Conservation (phyloP, 495 filamentous ascomycete species). For the Penicillium desertorum region DNA sequence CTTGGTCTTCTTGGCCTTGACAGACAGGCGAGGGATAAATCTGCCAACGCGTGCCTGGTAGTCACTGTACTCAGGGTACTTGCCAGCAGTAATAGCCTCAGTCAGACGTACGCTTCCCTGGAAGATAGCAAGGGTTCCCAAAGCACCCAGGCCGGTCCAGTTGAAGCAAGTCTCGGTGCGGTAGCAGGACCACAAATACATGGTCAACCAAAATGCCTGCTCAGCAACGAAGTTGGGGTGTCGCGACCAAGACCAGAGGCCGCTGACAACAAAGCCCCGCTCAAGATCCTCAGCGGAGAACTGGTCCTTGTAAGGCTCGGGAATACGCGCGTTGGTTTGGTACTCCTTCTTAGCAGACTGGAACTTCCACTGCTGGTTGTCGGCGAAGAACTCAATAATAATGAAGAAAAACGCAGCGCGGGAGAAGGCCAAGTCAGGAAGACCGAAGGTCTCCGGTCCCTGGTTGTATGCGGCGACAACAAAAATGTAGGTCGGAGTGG, state of each 20-base stretch:
- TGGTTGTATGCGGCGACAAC: constrained; percentile 55
- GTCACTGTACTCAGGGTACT: constrained; percentile 84
- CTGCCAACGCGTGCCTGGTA: constrained; percentile 82
- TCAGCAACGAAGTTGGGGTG: constrained; percentile 96
- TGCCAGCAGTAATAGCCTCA: constrained; percentile 71
- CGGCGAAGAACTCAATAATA: constrained; percentile 74
- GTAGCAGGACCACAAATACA: constrained; percentile 86
- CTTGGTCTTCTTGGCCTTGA: constrained; percentile 39
- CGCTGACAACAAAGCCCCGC: constrained; percentile 82
- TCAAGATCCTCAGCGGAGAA: constrained; percentile 73
- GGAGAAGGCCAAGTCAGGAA: constrained; percentile 67
- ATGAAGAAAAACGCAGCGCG: constrained; percentile 67
- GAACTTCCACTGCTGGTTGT: constrained; percentile 93
- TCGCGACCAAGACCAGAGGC: constrained; percentile 80
- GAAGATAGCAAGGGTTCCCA: constrained; percentile 75
- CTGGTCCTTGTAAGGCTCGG: constrained; percentile 44
- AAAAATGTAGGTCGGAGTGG: constrained; percentile 80
- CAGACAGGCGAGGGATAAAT: constrained; percentile 68
- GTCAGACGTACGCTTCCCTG: constrained; percentile 86
- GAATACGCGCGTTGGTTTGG: constrained; percentile 66
- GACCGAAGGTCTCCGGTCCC: constrained; percentile 43
- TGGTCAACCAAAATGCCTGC: constrained; percentile 81
- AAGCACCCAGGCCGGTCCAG: constrained; percentile 74
- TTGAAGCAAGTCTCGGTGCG: constrained; percentile 66
- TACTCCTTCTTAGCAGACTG: constrained; percentile 79